These are phyloP conservation scores for Pichia sp. DNA, from an alignment of 1,139 yeast genomes.

Conservation along the genomic window DNA sequence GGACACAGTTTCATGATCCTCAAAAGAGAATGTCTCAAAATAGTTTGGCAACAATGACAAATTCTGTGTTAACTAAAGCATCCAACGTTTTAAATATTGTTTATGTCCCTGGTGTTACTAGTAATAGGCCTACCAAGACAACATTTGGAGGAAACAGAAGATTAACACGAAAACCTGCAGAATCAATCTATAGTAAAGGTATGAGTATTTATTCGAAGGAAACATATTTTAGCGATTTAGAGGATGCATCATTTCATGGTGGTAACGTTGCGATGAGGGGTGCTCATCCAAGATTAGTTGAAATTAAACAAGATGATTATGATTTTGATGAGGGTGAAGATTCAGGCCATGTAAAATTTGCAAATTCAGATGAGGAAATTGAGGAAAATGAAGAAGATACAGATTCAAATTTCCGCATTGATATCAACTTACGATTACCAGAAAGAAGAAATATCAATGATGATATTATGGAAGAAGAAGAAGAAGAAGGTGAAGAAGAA, in stretches of 20 bases:
- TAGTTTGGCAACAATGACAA: conserved; percentile 43
- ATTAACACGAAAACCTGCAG: conserved; percentile 11
- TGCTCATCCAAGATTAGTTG: conserved; percentile 53
- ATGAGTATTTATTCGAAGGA: conserved; percentile 47
- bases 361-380: not conserved
- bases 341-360: not conserved
- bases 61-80: conserved; percentile 66
- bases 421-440: conserved; percentile 9
- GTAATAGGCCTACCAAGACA: conserved; percentile 30
- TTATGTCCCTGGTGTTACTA: conserved; percentile 87
- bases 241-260: conserved; percentile 51
- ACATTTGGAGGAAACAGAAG: conserved; percentile 8
- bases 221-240: conserved; percentile 49
- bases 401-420: not conserved
- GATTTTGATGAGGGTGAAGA: conserved; percentile 36
- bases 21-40: conserved; percentile 33
- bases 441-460: conserved; percentile 22
- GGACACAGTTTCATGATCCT: not conserved
- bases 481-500: conserved; percentile 16
- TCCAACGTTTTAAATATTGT: conserved; percentile 91
- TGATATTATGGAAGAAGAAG: conserved; percentile 26
- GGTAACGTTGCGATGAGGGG: conserved; percentile 60
- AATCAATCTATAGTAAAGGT: conserved; percentile 31
- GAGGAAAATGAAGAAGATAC: not conserved
- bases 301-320: conserved; percentile 47